Evolutionary conservation across 192 early-diverging fungal genomes (phyloP), one percentile per base, ranked within the genome.

Genomic region (Spizellomyces sp.): DNA sequence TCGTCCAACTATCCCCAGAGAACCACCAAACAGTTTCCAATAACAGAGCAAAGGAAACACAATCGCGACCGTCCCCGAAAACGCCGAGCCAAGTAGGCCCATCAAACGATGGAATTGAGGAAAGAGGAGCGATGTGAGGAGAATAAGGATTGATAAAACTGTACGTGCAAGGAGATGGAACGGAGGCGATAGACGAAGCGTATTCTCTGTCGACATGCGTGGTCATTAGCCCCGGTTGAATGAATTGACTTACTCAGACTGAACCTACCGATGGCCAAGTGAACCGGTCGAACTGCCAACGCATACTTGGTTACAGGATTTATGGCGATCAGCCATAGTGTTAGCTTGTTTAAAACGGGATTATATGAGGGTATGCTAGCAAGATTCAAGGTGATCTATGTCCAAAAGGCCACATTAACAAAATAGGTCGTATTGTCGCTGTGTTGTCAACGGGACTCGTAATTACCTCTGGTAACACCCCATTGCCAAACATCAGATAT

Each of bases 301-400:
- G 87, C 87, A 67, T 89, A 92, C 67, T 92, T 92, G 22, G 90
- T 88, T 58, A 90, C 58, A 7, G 90, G 90, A 42, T 90, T 92
- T 27, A 91, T 66, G 6, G 86, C 88, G 43, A 90, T 80, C 6
- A 92, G 71, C 57, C 76, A 84, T 57, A 92, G 57, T 17, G 88
- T 91, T 5, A 87, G 45, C 27, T 76, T 52, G 42, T 83, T 91
- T 12, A 90, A 68, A 45, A 74, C 21, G 36, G 68, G 65, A 41
- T 81, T 80, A 67, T 82, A 91, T 4, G 77, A 78, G 5, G 86
- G 79, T 27, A 88, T 81, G 19, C 41, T 22, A n/a, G 90, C 81
- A 12, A 92, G 75, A 69, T 90, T 91, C 80, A 87, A 82, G 2
- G 88, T 91, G 59, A 91, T 86, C 85, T 89, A 74, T 21, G 27